Base-by-base conservation (phyloP, 23 red algal genomes). In the Gracilaria caudata region DNA sequence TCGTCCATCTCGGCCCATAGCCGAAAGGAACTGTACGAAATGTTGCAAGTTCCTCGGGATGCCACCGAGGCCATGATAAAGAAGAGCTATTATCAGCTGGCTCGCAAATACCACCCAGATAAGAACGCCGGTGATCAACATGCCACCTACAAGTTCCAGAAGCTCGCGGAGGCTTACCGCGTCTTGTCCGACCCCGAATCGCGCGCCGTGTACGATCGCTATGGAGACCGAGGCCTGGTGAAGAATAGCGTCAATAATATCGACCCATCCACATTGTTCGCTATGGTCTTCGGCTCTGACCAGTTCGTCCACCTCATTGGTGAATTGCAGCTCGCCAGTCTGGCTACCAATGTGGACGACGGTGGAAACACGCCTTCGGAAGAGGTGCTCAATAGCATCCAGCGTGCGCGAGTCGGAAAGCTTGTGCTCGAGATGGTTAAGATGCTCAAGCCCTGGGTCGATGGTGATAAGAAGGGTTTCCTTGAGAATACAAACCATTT, bases 61-160 rank as follows among this genome's bases (percentile, higher is more conserved):
- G 92, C 96, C 1, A 89, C 96, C 1, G 76, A 73, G 43, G 96
- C 92, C 24, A 87, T 80, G 60, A 98, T 98, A 28, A 94, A 94
- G 81, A 94, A 90, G 78, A 84, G 88, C 20, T 98, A 94, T 60
- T 94, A 91, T 37, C 51, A 76, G 25, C 29, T 94, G 76, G 95
- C 95, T 29, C 88, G 90, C 59, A 86, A 95, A 58, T 77, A 81
- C 28, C 93, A 95, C 36, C 93, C 93, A 19, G 93, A 95, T 64
- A 83, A 80, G 47, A 89, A 89, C 45, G 49, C 58, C 19, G 86
- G 87, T 20, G 93, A 89, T 28, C 49, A 75, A n/a, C 70, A 98
- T 11, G 86, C 90, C 41, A 98, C 95, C 10, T 89, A 94, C n/a
- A 81, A 89, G 68, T 98, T 98, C 58, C 86, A 90, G 34, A 82